Evolutionary conservation across 306 rosid species (phyloP).

Genomic region (Calophaca sinica): DNA sequence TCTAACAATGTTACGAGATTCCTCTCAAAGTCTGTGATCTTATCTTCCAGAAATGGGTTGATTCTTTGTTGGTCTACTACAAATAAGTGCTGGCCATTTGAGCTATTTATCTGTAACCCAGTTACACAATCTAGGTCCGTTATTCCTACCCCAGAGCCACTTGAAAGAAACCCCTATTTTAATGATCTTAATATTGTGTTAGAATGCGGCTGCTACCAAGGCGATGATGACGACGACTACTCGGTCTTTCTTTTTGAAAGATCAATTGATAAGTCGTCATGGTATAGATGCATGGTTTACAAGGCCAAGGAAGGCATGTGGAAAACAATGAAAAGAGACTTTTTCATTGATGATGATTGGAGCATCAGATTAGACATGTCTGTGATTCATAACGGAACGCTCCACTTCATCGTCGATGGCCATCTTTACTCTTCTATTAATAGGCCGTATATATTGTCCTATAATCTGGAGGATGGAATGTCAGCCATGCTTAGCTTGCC

Average conservation of each 20-base stretch:
- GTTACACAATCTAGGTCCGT: background rate
- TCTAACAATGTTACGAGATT: background rate
- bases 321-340: background rate
- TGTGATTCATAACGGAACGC: background rate
- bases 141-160: background rate
- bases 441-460: slow-evolving; percentile 8
- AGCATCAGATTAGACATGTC: background rate
- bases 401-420: background rate
- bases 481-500: slow-evolving; percentile 31
- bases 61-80: background rate
- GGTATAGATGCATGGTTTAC: background rate
- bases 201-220: background rate
- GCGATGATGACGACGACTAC: background rate
- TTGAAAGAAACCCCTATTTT: background rate
- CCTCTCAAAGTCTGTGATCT: background rate
- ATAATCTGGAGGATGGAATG: background rate
- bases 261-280: background rate
- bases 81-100: no score
- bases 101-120: background rate
- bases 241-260: background rate
- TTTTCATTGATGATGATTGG: background rate
- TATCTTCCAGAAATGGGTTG: slow-evolving; percentile 33
- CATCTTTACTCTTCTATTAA: no score
- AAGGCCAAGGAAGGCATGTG: background rate
- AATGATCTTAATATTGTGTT: background rate